These are phyloP conservation scores for Gastrodia elata DNA, from an alignment of 106 monocot genomes.

Conservation along the genomic window DNA sequence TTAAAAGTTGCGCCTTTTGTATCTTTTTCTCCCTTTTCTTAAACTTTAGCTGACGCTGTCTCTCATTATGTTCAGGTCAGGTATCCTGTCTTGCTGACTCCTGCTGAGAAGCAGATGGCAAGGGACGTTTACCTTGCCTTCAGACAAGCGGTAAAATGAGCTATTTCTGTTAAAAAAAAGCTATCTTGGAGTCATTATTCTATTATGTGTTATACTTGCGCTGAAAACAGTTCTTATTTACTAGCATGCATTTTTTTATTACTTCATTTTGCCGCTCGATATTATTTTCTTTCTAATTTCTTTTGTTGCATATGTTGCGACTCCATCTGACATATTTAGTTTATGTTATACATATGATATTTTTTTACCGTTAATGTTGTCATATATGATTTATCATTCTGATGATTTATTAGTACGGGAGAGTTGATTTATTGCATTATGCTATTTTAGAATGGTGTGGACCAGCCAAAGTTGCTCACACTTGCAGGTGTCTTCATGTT, in stretches of 20 bases:
- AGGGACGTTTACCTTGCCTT: conserved; percentile 92
- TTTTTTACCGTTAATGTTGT: not conserved
- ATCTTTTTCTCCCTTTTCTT: not conserved
- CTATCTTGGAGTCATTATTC: not conserved
- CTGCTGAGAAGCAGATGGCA: conserved; percentile 96
- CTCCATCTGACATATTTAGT: not conserved
- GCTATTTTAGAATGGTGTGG: not conserved
- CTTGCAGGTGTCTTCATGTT: too few relatives aligned
- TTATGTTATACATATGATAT: not conserved
- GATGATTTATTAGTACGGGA: not conserved
- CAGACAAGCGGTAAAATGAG: conserved; percentile 63
- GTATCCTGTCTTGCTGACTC: conserved; percentile 91
- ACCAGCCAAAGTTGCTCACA: not conserved
- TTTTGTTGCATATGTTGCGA: not conserved
- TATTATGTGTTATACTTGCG: not conserved
- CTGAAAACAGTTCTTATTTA: not conserved
- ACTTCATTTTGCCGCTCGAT: not conserved
- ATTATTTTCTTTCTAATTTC: not conserved
- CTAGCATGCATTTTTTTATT: not conserved
- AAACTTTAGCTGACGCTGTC: not conserved
- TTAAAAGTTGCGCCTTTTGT: not conserved
- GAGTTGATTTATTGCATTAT: not conserved
- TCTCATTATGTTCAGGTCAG: conserved; percentile 50
- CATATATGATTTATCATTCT: not conserved
- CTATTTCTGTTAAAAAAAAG: conserved; percentile 12